Percentiles rank a stretch among this genome's conserved stretches.
phyloP scores from a whole-genome alignment of 768 basidiomycete species.

The Boletus sp. region DNA sequence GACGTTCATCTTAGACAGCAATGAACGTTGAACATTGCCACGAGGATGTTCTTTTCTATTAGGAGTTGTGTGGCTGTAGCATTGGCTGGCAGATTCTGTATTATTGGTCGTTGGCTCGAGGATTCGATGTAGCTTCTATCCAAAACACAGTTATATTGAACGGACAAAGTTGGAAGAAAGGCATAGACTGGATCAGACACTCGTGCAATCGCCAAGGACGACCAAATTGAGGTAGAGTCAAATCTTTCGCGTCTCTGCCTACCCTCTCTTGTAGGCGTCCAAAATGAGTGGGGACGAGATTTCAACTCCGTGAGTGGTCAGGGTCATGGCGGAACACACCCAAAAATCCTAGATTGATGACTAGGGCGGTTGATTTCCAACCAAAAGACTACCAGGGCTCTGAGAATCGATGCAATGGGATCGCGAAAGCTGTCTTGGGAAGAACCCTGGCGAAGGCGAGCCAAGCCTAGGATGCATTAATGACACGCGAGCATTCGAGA shows the following conservation, averaged over 20 bases:
- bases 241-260: not conserved
- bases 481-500: not conserved
- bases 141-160: not conserved
- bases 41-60: not conserved
- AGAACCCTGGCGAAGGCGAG: not conserved
- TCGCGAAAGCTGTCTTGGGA: not conserved
- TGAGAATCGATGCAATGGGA: not conserved
- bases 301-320: not conserved
- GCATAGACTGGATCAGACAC: no score
- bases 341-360: not conserved
- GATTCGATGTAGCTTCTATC: not conserved
- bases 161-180: no score
- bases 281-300: not conserved
- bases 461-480: not conserved
- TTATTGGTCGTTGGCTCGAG: slow-evolving; percentile 8
- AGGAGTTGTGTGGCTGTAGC: slow-evolving; percentile 15
- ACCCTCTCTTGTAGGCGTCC: not conserved
- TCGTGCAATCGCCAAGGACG: not conserved
- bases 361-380: not conserved
- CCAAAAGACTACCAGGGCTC: not conserved
- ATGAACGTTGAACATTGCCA: slow-evolving; percentile 6
- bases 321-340: not conserved
- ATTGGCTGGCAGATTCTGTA: slow-evolving; percentile 26
- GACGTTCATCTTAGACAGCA: slow-evolving; percentile 4
- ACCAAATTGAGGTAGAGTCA: not conserved